Conservation (phyloP, 257 asterid genomes). For the Ocimum tenuiflorum region DNA sequence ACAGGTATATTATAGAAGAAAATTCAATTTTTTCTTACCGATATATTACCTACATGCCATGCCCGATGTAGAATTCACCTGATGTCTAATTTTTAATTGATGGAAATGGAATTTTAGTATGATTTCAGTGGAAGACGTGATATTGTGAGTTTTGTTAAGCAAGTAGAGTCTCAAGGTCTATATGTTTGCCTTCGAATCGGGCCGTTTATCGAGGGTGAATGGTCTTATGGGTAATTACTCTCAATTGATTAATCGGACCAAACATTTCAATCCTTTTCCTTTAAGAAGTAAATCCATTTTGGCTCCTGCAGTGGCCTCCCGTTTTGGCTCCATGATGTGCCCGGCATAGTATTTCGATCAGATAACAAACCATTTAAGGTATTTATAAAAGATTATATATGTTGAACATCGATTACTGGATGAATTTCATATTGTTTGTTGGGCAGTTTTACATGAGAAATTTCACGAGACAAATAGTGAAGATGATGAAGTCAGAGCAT, state of each 20-base stretch:
- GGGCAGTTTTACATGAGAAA: slow-evolving; percentile 60
- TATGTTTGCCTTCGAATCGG: slow-evolving; percentile 82
- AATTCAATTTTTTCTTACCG: not conserved
- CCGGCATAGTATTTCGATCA: slow-evolving; percentile 53
- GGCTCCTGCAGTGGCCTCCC: slow-evolving; percentile 80
- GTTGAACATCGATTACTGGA: too few relatives aligned
- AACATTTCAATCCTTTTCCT: too few relatives aligned
- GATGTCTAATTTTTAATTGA: not conserved
- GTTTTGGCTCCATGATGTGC: slow-evolving; percentile 85
- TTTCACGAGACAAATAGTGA: slow-evolving; percentile 62
- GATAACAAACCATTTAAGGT: slow-evolving; percentile 81
- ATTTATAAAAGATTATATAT: too few relatives aligned
- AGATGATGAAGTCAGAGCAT: slow-evolving; percentile 62
- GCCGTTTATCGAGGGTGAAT: slow-evolving; percentile 77
- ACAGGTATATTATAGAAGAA: slow-evolving; percentile 30
- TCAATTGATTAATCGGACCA: not conserved
- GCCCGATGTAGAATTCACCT: too few relatives aligned
- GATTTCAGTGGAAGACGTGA: slow-evolving; percentile 68
- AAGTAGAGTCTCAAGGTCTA: slow-evolving; percentile 66
- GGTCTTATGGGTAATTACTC: slow-evolving; percentile 72
- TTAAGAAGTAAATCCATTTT: too few relatives aligned
- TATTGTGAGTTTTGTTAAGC: slow-evolving; percentile 54
- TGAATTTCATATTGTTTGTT: too few relatives aligned
- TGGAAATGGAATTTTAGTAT: slow-evolving; percentile 34
- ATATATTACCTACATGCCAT: too few relatives aligned